A percentile compares a stretch with the other conserved stretches of the same genome.
Evolutionary conservation across 2,329 filamentous ascomycete genomes (phyloP).

Genomic region (Hypomyces rosellus): DNA sequence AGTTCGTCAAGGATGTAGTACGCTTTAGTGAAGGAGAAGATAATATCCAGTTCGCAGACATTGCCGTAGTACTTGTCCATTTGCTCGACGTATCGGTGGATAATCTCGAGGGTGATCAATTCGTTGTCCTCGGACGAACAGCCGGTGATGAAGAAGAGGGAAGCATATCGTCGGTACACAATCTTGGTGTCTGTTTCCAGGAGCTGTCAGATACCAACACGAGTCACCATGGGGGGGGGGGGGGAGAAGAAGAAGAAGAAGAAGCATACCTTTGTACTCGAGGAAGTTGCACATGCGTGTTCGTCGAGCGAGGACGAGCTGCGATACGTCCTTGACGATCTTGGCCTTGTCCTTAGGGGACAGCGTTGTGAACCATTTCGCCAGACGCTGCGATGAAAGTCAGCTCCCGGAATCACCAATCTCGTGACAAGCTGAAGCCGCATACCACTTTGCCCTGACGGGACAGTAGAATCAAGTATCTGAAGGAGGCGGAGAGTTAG

Average conservation of each 20-base stretch:
- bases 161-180: constrained; percentile 96
- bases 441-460: constrained; percentile 98
- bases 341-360: constrained; percentile 98
- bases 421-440: constrained; percentile 16
- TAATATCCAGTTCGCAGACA: constrained; percentile 98
- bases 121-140: constrained; percentile 98
- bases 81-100: constrained; percentile 98
- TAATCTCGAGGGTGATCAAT: constrained; percentile 94
- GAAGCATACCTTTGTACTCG: constrained; percentile 82
- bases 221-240: neutral
- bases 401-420: neutral
- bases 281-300: constrained; percentile 99
- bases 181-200: constrained; percentile 78
- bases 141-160: constrained; percentile 97
- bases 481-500: constrained; percentile 34
- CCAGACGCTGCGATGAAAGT: constrained; percentile 66
- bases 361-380: constrained; percentile 98
- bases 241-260: constrained; percentile 12
- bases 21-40: constrained; percentile 99
- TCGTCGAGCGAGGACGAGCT: constrained; percentile 88
- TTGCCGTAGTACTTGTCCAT: constrained; percentile 99
- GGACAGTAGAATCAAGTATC: constrained; percentile 95
- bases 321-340: constrained; percentile 99
- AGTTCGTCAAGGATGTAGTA: constrained; percentile 99
- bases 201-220: neutral